Evolutionary conservation across 345 rosid genomes (phyloP), one percentile per base, ranked within the genome.

Genomic region (Isatis tinctoria): DNA sequence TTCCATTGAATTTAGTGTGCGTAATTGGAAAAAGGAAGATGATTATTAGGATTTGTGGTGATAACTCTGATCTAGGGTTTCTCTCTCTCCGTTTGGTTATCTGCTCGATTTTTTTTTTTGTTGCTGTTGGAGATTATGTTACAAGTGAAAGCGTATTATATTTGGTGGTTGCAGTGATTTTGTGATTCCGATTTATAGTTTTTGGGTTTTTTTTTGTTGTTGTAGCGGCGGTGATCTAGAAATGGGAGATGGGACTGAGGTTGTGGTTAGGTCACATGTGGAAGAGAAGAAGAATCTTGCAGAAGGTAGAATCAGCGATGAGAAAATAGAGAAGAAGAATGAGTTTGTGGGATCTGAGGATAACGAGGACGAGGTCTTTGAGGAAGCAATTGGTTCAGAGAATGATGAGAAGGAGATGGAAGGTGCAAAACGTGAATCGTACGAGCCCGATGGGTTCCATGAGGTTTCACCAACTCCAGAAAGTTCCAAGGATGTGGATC

Each of bases 351-450:
- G 73, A 52, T 78, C 81, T 72, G 80, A 22, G 57, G 91, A 66
- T 39, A 37, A n/a, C 17, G 94, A 83, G 64, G 92, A 87, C 2
- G 97, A 90, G 75, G 80, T 85, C 58, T 91, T 90, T 69, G 86
- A 81, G 81, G 97, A 88, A 85, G 92, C 88, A 3, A 47, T 82
- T 71, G 97, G 78, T 70, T 70, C 87, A n/a, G 74, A 48, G 5
- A 80, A 87, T 64, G 65, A 60, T 61, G 78, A 43, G 3, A 3
- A 44, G 18, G 47, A 14, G 60, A 69, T 4, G 51, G 77, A 43
- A 28, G 90, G 28, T 20, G 18, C 20, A 20, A 72, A 78, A 2
- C 59, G 39, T 63, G n/a, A n/a, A n/a, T n/a, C n/a, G n/a, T n/a
- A n/a, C n/a, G n/a, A n/a, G n/a, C 1, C 24, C 0, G 53, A 14